A percentile compares a stretch with the other conserved stretches of the same genome.
Evolutionary conservation across 1,284 basidiomycete genomes (phyloP).

Genomic region (Macrocystidia cucumis): DNA sequence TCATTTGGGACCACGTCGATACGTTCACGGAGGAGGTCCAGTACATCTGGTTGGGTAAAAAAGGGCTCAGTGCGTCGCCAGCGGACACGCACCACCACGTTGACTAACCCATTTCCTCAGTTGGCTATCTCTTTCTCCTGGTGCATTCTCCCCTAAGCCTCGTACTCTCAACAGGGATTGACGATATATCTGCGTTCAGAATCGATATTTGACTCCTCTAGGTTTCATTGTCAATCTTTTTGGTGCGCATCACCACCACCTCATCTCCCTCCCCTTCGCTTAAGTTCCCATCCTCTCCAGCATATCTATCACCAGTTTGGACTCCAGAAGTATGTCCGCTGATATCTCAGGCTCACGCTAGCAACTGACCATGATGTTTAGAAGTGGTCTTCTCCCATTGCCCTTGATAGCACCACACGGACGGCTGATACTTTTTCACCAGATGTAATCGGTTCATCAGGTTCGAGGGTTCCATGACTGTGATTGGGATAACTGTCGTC

Average conservation of each 20-base stretch:
- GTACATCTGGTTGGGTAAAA: slow-evolving; percentile 34
- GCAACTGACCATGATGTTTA: background rate
- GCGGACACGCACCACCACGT: background rate
- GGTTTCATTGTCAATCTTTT: slow-evolving; percentile 36
- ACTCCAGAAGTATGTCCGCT: slow-evolving; percentile 20
- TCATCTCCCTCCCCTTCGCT: background rate
- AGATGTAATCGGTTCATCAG: slow-evolving; percentile 42
- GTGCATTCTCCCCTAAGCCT: slow-evolving; percentile 15
- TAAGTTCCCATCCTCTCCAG: slow-evolving; percentile 10
- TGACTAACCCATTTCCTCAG: slow-evolving; percentile 14
- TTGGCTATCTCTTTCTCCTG: slow-evolving; percentile 32
- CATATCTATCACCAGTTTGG: slow-evolving; percentile 24
- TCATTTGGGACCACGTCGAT: slow-evolving; percentile 23
- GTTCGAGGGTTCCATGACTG: slow-evolving; percentile 45
- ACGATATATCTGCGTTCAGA: slow-evolving; percentile 23
- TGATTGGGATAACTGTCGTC: slow-evolving; percentile 40
- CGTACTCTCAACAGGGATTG: background rate
- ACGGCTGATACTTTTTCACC: slow-evolving; percentile 4
- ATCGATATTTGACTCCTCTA: slow-evolving; percentile 37
- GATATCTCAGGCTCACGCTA: background rate
- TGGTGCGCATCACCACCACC: slow-evolving; percentile 18
- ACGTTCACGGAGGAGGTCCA: slow-evolving; percentile 18
- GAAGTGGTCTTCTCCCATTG: background rate
- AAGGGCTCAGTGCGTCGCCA: slow-evolving; percentile 25
- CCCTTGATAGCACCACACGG: background rate